Evolutionary conservation across 2,329 filamentous ascomycete species (phyloP), one percentile per base, ranked within the genome.

Genomic region (Diaporthe sp.): DNA sequence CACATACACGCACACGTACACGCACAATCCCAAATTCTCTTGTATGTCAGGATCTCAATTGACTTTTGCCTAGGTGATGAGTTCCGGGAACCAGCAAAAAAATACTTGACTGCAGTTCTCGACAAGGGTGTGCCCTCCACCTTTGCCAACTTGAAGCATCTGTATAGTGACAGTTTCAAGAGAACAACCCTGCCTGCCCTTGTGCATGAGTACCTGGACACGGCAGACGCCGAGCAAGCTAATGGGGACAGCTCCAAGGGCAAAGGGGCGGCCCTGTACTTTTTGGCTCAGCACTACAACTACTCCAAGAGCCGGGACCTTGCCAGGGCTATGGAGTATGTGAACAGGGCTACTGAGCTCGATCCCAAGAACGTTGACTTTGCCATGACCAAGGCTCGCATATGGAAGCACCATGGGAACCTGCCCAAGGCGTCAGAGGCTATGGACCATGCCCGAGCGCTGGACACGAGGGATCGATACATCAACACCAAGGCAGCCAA

Each of bases 401-500:
- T 98, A 88, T 93, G 92, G 85, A 99, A 99, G 87, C 95, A 99
- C 83, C 88, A 90, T 68, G 97, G 96, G 32, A 92, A 98, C 80
- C 85, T 92, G 8, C 86, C 90, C 77, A 94, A 94, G 83, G 97
- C 97, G 1, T 91, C 96, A 0, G 93, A 95, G 79, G 90, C 92
- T 55, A 98, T 99, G 95, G 94, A 98, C 78, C 88, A 93, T 77
- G 97, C 97, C 1, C 92, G 97, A 70, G 89, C 91, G 76, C 88
- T 98, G 76, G 97, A 99, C 81, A 91, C 94, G 77, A 95, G 93
- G 84, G 97, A 99, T 81, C 92, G 97, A 58, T 97, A 98, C 83
- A 98, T 98, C 88, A 99, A 99, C 88, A 97, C 95, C 77, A 99
- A 99, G 86, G 93, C 95, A 66, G 96, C 96, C 75, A 99, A 99